Conservation (phyloP, 2,329 filamentous ascomycete species). For the Penicillium sp. region DNA sequence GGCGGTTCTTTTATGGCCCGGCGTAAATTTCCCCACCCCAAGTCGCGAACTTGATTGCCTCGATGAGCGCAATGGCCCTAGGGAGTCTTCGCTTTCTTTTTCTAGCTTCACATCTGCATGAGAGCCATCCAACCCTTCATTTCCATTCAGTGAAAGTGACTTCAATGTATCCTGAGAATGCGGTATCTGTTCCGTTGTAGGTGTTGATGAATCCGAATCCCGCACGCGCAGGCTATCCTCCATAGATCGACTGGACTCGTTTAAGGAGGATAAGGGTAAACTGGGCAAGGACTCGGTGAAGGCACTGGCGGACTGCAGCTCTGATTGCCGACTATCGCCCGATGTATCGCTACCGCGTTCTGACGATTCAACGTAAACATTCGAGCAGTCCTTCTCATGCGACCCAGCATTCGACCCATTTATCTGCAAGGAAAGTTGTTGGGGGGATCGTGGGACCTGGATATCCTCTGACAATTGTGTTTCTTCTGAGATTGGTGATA, state of each 20-base stretch:
- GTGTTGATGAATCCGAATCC: conserved; percentile 6
- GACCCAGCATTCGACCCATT: conserved; percentile 16
- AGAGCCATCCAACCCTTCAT: conserved; percentile 6
- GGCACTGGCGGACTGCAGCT: conserved; percentile 18
- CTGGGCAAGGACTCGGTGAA: conserved; percentile 16
- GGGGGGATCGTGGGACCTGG: conserved; percentile 19
- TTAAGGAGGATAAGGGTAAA: conserved; percentile 13
- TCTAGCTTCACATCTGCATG: conserved; percentile 10
- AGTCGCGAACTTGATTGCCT: conserved; percentile 2
- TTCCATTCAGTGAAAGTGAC: conserved; percentile 6
- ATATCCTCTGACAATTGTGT: conserved; percentile 9
- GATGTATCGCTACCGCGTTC: conserved; percentile 23
- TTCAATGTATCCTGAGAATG: conserved; percentile 7
- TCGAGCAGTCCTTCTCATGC: conserved; percentile 7
- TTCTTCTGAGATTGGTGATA: conserved; percentile 4
- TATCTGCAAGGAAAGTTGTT: conserved; percentile 19
- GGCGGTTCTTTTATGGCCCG: conserved; percentile 70
- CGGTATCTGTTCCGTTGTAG: conserved; percentile 4
- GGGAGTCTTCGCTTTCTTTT: conserved; percentile 13
- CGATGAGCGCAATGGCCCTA: conserved; percentile 11
- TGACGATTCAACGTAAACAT: conserved; percentile 18
- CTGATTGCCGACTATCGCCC: conserved; percentile 16
- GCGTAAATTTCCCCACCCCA: conserved; percentile 11
- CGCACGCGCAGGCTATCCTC: conserved; percentile 8
- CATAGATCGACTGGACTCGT: conserved; percentile 8